phyloP scores from a whole-genome alignment of 2,329 filamentous ascomycete genomes.

The Rachicladosporium sp. region DNA sequence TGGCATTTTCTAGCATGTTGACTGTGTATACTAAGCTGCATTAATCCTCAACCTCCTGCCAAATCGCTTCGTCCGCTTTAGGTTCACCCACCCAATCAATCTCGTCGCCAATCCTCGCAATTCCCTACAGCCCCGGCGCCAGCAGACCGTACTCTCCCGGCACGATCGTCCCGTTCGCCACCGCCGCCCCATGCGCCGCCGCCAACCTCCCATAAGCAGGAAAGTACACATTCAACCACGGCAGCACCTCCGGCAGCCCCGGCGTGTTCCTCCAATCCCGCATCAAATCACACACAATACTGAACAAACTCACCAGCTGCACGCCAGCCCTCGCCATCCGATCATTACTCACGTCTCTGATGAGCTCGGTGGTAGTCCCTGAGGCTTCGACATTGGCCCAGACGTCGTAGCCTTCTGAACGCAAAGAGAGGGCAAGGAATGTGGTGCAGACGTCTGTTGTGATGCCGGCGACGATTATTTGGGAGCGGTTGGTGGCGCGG shows the following conservation, averaged over 20 bases:
- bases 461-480: conserved; percentile 62
- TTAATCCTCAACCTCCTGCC: no score
- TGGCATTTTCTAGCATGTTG: no score
- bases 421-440: conserved; percentile 60
- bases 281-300: conserved; percentile 57
- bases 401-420: conserved; percentile 59
- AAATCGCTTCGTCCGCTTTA: no score
- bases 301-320: conserved; percentile 49
- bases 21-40: no score
- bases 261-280: conserved; percentile 52
- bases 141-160: conserved; percentile 38
- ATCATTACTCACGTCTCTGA: conserved; percentile 52
- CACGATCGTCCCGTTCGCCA: conserved; percentile 46
- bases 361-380: conserved; percentile 50
- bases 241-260: conserved; percentile 43
- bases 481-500: conserved; percentile 50
- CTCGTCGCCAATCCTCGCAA: no score
- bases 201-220: conserved; percentile 55
- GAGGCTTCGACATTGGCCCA: conserved; percentile 62
- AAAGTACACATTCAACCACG: conserved; percentile 52
- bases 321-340: conserved; percentile 57
- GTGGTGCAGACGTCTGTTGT: conserved; percentile 65
- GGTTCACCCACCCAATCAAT: no score
- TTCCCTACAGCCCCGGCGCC: not conserved
- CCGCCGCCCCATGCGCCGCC: conserved; percentile 47